A percentile compares a stretch with the other conserved stretches of the same genome.
Evolutionary conservation across 2,329 filamentous ascomycete species (phyloP).

Genomic region (Boeremia lycopersici): DNA sequence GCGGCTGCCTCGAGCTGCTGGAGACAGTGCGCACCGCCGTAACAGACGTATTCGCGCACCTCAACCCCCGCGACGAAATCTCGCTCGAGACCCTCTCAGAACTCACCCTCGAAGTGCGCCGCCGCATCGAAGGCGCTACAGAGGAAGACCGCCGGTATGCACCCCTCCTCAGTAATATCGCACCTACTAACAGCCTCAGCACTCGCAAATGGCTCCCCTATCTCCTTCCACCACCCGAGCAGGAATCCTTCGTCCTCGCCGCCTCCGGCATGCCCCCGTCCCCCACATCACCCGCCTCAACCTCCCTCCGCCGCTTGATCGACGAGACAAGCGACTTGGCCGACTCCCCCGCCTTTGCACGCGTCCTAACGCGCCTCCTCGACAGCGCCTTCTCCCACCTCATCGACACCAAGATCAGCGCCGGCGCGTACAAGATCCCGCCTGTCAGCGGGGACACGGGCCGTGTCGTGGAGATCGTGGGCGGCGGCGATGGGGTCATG

Average conservation of each 20-base stretch:
- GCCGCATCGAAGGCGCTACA: constrained; percentile 78
- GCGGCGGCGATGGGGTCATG: constrained; percentile 56
- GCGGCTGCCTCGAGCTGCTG: constrained; percentile 84
- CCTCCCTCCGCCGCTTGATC: constrained; percentile 78
- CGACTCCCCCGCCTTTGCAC: constrained; percentile 88
- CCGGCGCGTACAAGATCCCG: constrained; percentile 75
- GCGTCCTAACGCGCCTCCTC: constrained; percentile 83
- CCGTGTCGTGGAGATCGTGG: constrained; percentile 60
- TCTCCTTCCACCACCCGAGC: constrained; percentile 77
- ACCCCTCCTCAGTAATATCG: not conserved
- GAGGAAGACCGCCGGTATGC: constrained; percentile 64
- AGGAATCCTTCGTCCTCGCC: constrained; percentile 82
- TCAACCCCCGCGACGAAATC: constrained; percentile 88
- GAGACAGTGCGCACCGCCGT: constrained; percentile 84
- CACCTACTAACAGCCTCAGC: constrained; percentile 39
- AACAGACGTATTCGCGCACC: constrained; percentile 82
- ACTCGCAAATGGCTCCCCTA: constrained; percentile 78
- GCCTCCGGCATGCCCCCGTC: constrained; percentile 76
- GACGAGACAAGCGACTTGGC: constrained; percentile 96
- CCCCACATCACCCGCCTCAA: constrained; percentile 49
- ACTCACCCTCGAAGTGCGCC: constrained; percentile 81
- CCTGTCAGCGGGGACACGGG: constrained; percentile 49
- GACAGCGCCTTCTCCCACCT: constrained; percentile 86
- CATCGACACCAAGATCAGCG: constrained; percentile 79
- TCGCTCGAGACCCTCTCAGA: constrained; percentile 80